Conservation (phyloP, 208 protist species). For the Trypanosoma melophagium region DNA sequence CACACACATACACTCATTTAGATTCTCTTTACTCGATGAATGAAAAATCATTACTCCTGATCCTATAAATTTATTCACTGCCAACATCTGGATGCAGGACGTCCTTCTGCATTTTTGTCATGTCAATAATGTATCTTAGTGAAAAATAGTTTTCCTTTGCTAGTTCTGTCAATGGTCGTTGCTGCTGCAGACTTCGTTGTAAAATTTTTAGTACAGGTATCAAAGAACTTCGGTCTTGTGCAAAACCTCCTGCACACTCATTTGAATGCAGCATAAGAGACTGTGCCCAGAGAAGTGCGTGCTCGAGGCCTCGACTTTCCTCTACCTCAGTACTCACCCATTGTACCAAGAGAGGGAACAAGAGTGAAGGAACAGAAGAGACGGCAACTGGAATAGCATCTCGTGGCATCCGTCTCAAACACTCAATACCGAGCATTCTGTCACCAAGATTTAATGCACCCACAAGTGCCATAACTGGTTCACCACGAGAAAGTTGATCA, state of each 20-base stretch:
- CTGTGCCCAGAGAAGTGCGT: slow-evolving; percentile 83
- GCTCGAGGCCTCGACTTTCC: slow-evolving; percentile 59
- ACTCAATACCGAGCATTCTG: slow-evolving; percentile 70
- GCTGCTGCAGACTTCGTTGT: slow-evolving; percentile 61
- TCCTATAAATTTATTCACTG: not conserved
- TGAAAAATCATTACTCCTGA: not conserved
- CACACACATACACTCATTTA: not conserved
- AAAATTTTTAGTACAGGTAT: slow-evolving; percentile 72
- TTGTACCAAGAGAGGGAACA: slow-evolving; percentile 66
- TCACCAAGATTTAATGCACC: slow-evolving; percentile 82
- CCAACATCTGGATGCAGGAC: slow-evolving; percentile 28
- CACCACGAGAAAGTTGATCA: slow-evolving; percentile 47
- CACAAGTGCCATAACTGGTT: slow-evolving; percentile 75
- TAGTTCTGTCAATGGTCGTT: slow-evolving; percentile 61
- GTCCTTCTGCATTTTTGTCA: slow-evolving; percentile 61
- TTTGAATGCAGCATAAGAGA: slow-evolving; percentile 77
- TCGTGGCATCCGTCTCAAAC: slow-evolving; percentile 70
- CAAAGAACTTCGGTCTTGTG: slow-evolving; percentile 38
- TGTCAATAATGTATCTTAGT: slow-evolving; percentile 80
- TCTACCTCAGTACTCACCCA: slow-evolving; percentile 87
- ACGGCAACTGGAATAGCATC: slow-evolving; percentile 82
- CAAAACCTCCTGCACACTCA: slow-evolving; percentile 56
- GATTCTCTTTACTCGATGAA: slow-evolving; percentile 2
- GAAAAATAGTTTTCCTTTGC: slow-evolving; percentile 88
- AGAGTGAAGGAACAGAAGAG: slow-evolving; percentile 61